phyloP scores from a whole-genome alignment of 139 green algal species.

The Chlorella sp. region DNA sequence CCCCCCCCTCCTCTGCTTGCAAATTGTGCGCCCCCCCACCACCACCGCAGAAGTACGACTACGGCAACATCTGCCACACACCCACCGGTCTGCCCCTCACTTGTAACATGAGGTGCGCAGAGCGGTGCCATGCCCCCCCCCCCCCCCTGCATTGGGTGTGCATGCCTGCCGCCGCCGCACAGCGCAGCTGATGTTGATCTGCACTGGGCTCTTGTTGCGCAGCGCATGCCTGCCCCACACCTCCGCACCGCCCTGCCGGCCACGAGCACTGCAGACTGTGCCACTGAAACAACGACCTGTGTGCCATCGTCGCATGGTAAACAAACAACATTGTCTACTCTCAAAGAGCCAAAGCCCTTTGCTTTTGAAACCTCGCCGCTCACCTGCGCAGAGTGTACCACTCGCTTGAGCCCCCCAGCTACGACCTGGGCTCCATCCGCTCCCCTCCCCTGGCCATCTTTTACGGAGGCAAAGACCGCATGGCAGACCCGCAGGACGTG shows the following conservation, averaged over 20 bases:
- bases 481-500: conserved; percentile 62
- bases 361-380: background rate
- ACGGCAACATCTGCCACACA: conserved; percentile 18
- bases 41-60: conserved; percentile 43
- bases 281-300: too few relatives aligned
- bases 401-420: conserved; percentile 48
- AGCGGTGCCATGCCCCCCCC: conserved; percentile 15
- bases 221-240: too few relatives aligned
- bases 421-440: conserved; percentile 51
- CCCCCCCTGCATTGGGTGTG: too few relatives aligned
- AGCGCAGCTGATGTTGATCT: too few relatives aligned
- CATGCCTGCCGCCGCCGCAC: too few relatives aligned
- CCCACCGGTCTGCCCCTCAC: background rate
- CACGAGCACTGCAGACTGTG: too few relatives aligned
- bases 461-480: conserved; percentile 55
- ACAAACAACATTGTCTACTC: too few relatives aligned
- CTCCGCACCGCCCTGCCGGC: too few relatives aligned
- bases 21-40: background rate
- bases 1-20: too few relatives aligned
- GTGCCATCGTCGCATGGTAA: too few relatives aligned
- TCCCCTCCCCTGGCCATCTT: conserved; percentile 61
- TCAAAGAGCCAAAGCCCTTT: conserved; percentile 53
- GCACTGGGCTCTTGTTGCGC: too few relatives aligned
- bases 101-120: conserved; percentile 44
- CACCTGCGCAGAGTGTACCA: conserved; percentile 52